These are phyloP conservation scores for Sanghuangporus sanghuang DNA, from an alignment of 1,284 basidiomycete genomes.

Conservation along the genomic window DNA sequence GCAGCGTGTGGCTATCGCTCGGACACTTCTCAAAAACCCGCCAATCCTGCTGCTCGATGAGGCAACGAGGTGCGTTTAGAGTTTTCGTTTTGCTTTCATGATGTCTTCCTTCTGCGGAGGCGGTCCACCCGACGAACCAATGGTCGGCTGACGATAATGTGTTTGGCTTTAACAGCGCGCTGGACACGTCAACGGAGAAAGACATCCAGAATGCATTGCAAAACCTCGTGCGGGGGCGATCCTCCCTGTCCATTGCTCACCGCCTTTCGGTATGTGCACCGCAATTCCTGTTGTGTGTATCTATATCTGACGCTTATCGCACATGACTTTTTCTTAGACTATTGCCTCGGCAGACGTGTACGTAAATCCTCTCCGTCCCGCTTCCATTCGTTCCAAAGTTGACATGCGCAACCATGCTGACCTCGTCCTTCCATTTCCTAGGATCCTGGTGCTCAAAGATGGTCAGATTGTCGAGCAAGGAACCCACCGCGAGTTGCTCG, in stretches of 20 bases:
- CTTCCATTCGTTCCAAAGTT: conserved; percentile 24
- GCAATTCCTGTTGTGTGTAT: conserved; percentile 6
- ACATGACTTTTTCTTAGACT: conserved; percentile 40
- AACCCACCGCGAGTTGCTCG: conserved; percentile 66
- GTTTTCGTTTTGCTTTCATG: conserved; percentile 10
- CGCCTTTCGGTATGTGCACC: conserved; percentile 61
- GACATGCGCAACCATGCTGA: conserved; percentile 1
- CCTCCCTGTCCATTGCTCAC: conserved; percentile 76
- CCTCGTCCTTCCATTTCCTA: conserved; percentile 27
- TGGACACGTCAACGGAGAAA: conserved; percentile 82
- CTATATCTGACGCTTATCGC: conserved; percentile 19
- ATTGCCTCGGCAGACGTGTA: conserved; percentile 74
- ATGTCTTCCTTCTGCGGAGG: not conserved
- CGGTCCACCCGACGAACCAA: conserved; percentile 11
- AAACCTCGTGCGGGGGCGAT: conserved; percentile 64
- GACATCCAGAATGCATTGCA: conserved; percentile 81
- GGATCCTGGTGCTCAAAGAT: conserved; percentile 79
- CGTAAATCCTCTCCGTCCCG: conserved; percentile 15
- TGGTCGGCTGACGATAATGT: not conserved
- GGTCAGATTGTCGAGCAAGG: conserved; percentile 79
- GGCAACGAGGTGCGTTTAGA: conserved; percentile 54
- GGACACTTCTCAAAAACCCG: conserved; percentile 82
- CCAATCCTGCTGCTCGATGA: conserved; percentile 82
- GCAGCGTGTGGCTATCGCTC: conserved; percentile 82
- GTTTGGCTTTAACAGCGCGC: conserved; percentile 42